Base-by-base conservation (phyloP, 2,329 filamentous ascomycete species). In the Aureobasidium melanogenum region DNA sequence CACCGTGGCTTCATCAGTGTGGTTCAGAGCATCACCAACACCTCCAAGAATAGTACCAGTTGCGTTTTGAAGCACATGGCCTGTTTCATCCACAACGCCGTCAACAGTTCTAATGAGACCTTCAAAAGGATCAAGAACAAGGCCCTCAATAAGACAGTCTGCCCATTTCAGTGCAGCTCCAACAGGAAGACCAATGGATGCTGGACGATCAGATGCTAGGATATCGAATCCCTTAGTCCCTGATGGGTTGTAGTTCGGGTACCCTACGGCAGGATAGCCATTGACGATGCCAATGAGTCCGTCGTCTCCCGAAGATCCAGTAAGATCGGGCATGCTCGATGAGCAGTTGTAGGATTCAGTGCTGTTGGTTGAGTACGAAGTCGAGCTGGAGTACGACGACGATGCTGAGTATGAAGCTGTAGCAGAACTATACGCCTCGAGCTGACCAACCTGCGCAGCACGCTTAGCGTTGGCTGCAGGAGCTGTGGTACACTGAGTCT, bases 161-260 rank as follows among this genome's bases (percentile, higher is more conserved):
- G 54, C 60, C 63, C 63, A 64, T 8, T 54, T 30, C 24, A 64
- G 36, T 19, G 63, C 63, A 17, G 44, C 60, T 7, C 60, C 61
- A 7, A 46, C 38, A 6, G 63, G 63, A 30, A 60, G 39, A 26
- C 63, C 63, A 3, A 64, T 54, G 3, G 54, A 60, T 32, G 63
- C 63, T 10, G 63, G 63, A 26, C 63, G 43, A 24, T 62, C 39
- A 14, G 34, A n/a, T 17, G 50, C 46, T 3, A 26, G 30, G 7
- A 57, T 47, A 19, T 55, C 39, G 19, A 59, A 64, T 14, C 60
- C 50, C n/a, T 52, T 60, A 12, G 57, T 58, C 7, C 24, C 22
- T 19, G 38, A 38, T 5, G 48, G 54, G 39, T 64, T 64, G 47
- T 62, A 64, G 24, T 64, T 62, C 5, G 63, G 63, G 46, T 64